These are phyloP conservation scores for Yamadazyma blattariae DNA, from an alignment of 1,139 yeast genomes.

Conservation along the genomic window DNA sequence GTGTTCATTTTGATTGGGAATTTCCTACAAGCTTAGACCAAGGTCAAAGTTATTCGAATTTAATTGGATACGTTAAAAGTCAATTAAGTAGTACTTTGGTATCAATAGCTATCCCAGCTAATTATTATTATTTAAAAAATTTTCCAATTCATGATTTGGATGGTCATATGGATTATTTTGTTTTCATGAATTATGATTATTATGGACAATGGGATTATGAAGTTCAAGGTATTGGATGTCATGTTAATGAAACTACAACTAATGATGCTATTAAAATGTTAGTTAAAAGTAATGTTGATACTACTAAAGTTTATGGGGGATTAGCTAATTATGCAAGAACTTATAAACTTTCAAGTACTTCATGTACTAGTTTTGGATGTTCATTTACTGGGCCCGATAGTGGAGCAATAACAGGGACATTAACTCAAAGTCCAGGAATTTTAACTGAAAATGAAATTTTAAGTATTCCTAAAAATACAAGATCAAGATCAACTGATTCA, in stretches of 20 bases:
- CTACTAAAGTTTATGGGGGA: conserved; percentile 17
- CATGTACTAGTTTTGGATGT: conserved; percentile 9
- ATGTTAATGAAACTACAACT: conserved; percentile 11
- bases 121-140: conserved; percentile 12
- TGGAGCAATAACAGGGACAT: conserved; percentile 6
- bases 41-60: conserved; percentile 14
- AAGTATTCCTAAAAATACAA: conserved; percentile 7
- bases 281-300: conserved; percentile 17
- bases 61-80: conserved; percentile 12
- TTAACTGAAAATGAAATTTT: conserved; percentile 14
- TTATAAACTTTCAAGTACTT: conserved; percentile 6
- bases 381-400: conserved; percentile 8
- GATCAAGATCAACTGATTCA: conserved; percentile 13
- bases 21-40: conserved; percentile 15
- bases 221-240: conserved; percentile 12
- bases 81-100: conserved; percentile 15
- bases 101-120: conserved; percentile 18
- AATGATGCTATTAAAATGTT: conserved; percentile 12
- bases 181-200: conserved; percentile 18
- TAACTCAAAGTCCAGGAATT: conserved; percentile 11
- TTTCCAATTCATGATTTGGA: conserved; percentile 15
- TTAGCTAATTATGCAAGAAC: conserved; percentile 19
- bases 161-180: conserved; percentile 14
- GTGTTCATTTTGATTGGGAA: conserved; percentile 23
- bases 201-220: conserved; percentile 15